Evolutionary conservation across 257 asterid genomes (phyloP), one percentile per base, ranked within the genome.

Genomic region (Capsicum chinense): DNA sequence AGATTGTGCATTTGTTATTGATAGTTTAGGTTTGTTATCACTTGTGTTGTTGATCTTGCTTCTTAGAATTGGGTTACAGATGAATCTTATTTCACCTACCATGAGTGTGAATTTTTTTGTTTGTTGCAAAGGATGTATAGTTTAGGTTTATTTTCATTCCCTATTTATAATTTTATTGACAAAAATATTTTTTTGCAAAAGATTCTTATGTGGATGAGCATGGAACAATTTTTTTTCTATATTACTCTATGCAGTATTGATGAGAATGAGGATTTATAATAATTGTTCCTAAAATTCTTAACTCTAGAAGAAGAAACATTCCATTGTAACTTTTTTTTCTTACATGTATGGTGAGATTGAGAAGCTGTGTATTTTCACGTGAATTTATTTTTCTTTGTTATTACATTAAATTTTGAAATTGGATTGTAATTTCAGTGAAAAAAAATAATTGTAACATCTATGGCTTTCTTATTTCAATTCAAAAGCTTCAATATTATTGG

Each of bases 1-100:
- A 39, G 17, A 7, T 83, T 83, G 69, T 42, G 52, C 67, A 56
- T 60, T 16, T 33, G 48, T 48, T 9, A 16, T 68, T 60, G 39
- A 56, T 74, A 5, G 37, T 80, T 1, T 86, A 96, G 98, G 99
- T 67, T 84, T 94, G 74, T 56, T 89, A 26, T 87, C 86, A 90
- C 93, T 95, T 82, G 58, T 88, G 76, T 76, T 91, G 26, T 87
- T 95, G 89, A 89, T 93, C 84, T 80, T 60, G 73, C 84, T 95
- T 50, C 97, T 95, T 79, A 97, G 94, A 82, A 83, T 91, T 26
- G 94, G 95, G 81, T 87, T 90, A 13, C 86, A 89, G 94, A 84
- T 89, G 92, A 92, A 88, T 85, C 83, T 97, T 57, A 86, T 93
- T 69, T 90, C 97, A 56, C 92, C 88, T 59, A 89, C 94, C 42